A percentile compares a stretch with the other conserved stretches of the same genome.
phyloP scores from a whole-genome alignment of 208 protist genomes.

The Leishmania braziliensis region DNA sequence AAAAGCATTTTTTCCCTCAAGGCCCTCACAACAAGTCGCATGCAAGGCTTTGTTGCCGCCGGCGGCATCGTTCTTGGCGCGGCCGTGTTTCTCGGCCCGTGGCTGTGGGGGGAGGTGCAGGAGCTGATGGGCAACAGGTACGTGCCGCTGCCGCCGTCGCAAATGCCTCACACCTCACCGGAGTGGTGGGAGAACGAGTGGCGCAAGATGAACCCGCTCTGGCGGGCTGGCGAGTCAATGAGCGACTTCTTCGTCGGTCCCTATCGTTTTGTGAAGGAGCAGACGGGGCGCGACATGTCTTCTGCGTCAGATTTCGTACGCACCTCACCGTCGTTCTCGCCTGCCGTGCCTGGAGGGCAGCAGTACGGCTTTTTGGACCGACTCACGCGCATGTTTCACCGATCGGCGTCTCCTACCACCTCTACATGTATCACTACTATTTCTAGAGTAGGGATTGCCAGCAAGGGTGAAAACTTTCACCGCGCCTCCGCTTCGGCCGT shows the following conservation, averaged over 20 bases:
- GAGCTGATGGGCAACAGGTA: slow-evolving; percentile 76
- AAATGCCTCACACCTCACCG: slow-evolving; percentile 74
- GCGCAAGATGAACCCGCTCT: slow-evolving; percentile 79
- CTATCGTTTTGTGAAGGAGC: slow-evolving; percentile 68
- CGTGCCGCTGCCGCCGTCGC: slow-evolving; percentile 52
- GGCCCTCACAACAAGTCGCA: slow-evolving; percentile 57
- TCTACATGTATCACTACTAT: not conserved
- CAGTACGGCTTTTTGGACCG: slow-evolving; percentile 6
- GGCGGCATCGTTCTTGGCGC: slow-evolving; percentile 69
- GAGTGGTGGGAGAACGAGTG: slow-evolving; percentile 93
- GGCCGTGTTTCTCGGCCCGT: slow-evolving; percentile 75
- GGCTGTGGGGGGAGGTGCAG: slow-evolving; percentile 71
- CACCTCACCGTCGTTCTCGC: slow-evolving; percentile 23
- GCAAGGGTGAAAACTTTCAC: not conserved
- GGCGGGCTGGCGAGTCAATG: slow-evolving; percentile 73
- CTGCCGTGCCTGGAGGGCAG: not conserved
- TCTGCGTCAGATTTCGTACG: slow-evolving; percentile 56
- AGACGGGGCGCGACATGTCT: slow-evolving; percentile 75
- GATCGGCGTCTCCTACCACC: not conserved
- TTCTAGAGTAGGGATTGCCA: not conserved
- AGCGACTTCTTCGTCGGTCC: slow-evolving; percentile 59
- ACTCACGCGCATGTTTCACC: slow-evolving; percentile 5
- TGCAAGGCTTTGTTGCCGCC: slow-evolving; percentile 69
- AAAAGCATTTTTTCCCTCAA: slow-evolving; percentile 39
- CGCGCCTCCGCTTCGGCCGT: not conserved